Percentiles rank a stretch among this genome's conserved stretches.
These are phyloP conservation scores for Coccomyxa sp. DNA, from an alignment of 139 green algal species.

Conservation along the genomic window DNA sequence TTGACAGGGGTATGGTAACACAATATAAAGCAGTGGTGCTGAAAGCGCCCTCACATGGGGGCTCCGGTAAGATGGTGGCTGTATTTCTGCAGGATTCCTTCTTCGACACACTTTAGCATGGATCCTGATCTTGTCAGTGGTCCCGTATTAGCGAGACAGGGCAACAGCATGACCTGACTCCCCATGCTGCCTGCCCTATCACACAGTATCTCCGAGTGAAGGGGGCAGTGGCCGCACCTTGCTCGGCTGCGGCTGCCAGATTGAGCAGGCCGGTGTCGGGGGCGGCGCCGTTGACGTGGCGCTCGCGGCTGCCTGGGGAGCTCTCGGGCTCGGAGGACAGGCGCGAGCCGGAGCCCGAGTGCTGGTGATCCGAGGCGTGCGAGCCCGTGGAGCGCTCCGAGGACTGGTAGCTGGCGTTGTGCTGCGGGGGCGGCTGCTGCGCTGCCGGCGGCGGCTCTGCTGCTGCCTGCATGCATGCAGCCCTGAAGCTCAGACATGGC, in stretches of 20 bases:
- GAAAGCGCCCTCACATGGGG: no score
- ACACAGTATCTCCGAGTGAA: no score
- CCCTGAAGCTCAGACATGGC: neutral
- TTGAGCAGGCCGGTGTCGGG: neutral
- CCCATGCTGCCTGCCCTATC: no score
- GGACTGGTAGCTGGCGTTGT: neutral
- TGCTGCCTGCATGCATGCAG: neutral
- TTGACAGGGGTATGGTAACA: no score
- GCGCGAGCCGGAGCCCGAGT: neutral
- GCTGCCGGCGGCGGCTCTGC: neutral
- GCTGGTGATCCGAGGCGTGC: neutral
- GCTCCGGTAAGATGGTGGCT: no score
- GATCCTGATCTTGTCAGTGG: no score
- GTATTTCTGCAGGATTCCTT: no score
- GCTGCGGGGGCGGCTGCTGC: neutral
- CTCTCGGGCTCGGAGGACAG: neutral
- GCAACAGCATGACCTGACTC: no score
- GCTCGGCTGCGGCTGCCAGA: neutral
- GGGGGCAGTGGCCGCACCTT: neutral
- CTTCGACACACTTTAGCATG: no score
- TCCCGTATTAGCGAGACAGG: no score
- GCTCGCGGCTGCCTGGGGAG: neutral
- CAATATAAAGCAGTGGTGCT: no score
- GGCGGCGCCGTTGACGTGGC: neutral
- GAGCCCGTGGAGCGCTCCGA: neutral